phyloP scores from a whole-genome alignment of 495 filamentous ascomycete genomes.

The Aspergillus steynii region DNA sequence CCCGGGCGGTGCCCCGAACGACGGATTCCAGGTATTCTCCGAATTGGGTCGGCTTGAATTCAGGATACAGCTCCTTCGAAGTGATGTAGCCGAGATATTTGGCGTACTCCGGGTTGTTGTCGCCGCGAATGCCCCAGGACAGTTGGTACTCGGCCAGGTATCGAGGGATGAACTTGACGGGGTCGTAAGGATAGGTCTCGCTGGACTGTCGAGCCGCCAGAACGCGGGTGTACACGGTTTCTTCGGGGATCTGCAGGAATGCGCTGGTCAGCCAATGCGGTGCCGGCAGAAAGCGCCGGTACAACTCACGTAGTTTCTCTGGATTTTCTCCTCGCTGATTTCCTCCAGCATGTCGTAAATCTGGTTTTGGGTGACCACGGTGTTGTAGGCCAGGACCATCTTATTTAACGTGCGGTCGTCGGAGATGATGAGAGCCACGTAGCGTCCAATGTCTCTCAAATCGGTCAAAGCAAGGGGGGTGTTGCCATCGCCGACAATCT shows the following conservation, averaged over 20 bases:
- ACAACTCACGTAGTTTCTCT: constrained; percentile 51
- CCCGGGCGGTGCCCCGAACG: constrained; percentile 42
- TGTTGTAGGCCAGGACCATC: constrained; percentile 55
- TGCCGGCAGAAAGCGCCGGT: background rate
- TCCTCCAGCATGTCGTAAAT: constrained; percentile 52
- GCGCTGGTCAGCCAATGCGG: constrained; percentile 9
- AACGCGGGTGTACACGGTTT: constrained; percentile 44
- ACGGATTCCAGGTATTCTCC: constrained; percentile 44
- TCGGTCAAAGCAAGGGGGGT: constrained; percentile 51
- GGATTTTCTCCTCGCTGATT: constrained; percentile 54
- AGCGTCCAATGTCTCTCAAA: constrained; percentile 55
- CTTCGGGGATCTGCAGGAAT: constrained; percentile 37
- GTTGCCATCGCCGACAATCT: constrained; percentile 53
- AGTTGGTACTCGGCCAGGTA: constrained; percentile 51
- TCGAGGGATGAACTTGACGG: constrained; percentile 44
- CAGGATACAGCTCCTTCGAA: constrained; percentile 58
- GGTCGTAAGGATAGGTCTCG: constrained; percentile 50
- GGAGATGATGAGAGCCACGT: constrained; percentile 54
- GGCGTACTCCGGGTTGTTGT: constrained; percentile 58
- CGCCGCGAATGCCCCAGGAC: constrained; percentile 54
- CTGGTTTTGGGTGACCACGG: constrained; percentile 49
- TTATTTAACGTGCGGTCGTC: constrained; percentile 60
- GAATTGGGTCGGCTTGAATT: constrained; percentile 44
- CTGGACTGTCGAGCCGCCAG: constrained; percentile 44
- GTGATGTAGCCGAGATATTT: constrained; percentile 60